Base-by-base conservation (phyloP, 164 flowering plant species). In the Berberis thunbergii region DNA sequence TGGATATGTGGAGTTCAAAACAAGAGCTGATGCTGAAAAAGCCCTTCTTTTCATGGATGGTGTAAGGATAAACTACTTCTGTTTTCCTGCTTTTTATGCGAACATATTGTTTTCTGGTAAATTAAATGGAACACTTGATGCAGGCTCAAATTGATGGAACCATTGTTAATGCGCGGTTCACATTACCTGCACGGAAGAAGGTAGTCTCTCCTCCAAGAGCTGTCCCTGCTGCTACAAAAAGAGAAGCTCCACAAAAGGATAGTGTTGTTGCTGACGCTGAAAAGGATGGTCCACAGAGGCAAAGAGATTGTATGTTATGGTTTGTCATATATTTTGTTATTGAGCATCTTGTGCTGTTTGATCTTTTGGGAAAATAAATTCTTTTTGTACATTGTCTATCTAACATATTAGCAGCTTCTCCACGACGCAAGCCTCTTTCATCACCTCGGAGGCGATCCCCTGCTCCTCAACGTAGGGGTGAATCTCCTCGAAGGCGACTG, bases 101-200 rank as follows among this genome's bases (percentile, higher is more conserved):
- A 62, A 1, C 4, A 9, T 26, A 13, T 43, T 45, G 2, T n/a
- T 52, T 52, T 40, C 11, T 57, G 43, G 1, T 57, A 1, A 39
- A 57, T 13, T 57, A 4, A 4, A 39, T 41, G 26, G 26, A 26
- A 26, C 26, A 26, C 60, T 39, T 65, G 3, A 52, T 75, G 76
- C 86, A 90, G 98, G 97, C 82, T 1, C 98, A 93, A 77, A 84
- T 91, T 78, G 99, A 94, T 83, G 99, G 99, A 4, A 91, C 78
- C 73, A 77, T 26, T 26, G 26, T 26, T 26, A 26, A 26, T 26
- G 26, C 26, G 26, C 26, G 26, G 26, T 26, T 26, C 26, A 26
- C 26, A 26, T 0, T 26, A 26, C 26, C 26, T 26, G 26, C 26
- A 26, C 26, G 26, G 26, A 26, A 26, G 26, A 26, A 26, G 26